phyloP scores from a whole-genome alignment of 202 grass and related monocot species.

The Bolboschoenoplectus hybrid region DNA sequence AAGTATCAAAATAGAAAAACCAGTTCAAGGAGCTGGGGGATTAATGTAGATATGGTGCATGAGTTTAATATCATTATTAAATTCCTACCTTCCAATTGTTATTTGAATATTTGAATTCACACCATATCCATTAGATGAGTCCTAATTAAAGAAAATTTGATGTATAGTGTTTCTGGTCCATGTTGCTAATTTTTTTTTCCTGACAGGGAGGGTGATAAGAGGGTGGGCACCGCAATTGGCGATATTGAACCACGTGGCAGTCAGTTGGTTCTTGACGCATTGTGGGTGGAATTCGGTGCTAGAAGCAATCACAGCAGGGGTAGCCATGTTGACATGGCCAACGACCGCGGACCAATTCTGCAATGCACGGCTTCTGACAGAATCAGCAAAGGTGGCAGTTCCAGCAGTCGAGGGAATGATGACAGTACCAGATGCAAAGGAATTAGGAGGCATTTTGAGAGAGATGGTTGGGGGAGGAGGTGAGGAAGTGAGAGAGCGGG shows the following conservation, averaged over 20 bases:
- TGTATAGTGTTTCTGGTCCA: background rate
- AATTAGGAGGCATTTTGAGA: conserved; percentile 44
- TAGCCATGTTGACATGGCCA: conserved; percentile 73
- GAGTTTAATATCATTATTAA: background rate
- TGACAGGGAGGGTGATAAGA: conserved; percentile 47
- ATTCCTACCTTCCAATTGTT: background rate
- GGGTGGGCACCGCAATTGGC: conserved; percentile 68
- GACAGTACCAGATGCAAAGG: conserved; percentile 42
- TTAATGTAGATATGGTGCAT: background rate
- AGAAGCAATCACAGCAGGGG: conserved; percentile 55
- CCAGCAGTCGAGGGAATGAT: conserved; percentile 45
- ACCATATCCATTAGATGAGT: background rate
- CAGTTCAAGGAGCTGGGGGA: background rate
- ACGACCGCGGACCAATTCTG: conserved; percentile 60
- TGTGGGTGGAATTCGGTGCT: conserved; percentile 79
- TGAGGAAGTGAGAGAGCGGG: conserved; percentile 19
- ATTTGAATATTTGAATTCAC: background rate
- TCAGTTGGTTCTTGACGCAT: conserved; percentile 73
- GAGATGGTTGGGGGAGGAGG: conserved; percentile 42
- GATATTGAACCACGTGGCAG: conserved; percentile 48
- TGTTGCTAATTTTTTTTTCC: background rate
- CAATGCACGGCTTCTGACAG: conserved; percentile 65
- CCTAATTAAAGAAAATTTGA: background rate
- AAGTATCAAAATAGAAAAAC: background rate
- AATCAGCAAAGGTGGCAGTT: conserved; percentile 47